Base-by-base conservation (phyloP, 257 asterid genomes). In the Petunia secreta region DNA sequence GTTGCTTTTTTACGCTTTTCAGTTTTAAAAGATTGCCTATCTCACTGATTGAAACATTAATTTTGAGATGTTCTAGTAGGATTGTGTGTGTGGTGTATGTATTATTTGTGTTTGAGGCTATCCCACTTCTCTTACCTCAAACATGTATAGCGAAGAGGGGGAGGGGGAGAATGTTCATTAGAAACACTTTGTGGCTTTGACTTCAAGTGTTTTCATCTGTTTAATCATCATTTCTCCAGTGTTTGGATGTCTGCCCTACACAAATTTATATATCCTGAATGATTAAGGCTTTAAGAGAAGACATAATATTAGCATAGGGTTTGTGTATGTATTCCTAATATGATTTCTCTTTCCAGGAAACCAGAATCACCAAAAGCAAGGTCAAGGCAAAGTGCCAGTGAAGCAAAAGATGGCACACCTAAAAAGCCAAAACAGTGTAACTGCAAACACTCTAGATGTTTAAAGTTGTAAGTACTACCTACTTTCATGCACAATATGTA, bases 361-460 rank as follows among this genome's bases (percentile, higher is more conserved):
- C 95, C 95, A 14, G 98, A 91, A 87, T 93, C 98, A 36, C 97
- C 98, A 80, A 90, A 86, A 84, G 83, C 91, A 13, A 83, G 95
- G 41, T 85, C 92, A 63, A 91, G 95, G 82, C 89, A 88, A 83
- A 88, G 74, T 83, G 63, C 69, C 53, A 77, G 66, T 86, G 97
- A 92, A 82, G 89, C 71, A 44, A 93, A 90, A 84, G 98, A 94
- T 77, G 95, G 91, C 63, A 94, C 98, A 50, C 98, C 98, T 16
- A 93, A 94, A 92, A 94, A 91, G 87, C 93, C 85, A 84, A 94
- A 94, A 84, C 98, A 90, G 87, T 94, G 98, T 80, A 94, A 94
- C 82, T 94, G 98, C 89, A 93, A 93, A 83, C 94, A 94, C 84
- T 94, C 98, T 1, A 90, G 94, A 64, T 94, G 98, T 87, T 88